Evolutionary conservation across 2,329 filamentous ascomycete species (phyloP), one percentile per base, ranked within the genome.

Genomic region (Coniella lustricola): DNA sequence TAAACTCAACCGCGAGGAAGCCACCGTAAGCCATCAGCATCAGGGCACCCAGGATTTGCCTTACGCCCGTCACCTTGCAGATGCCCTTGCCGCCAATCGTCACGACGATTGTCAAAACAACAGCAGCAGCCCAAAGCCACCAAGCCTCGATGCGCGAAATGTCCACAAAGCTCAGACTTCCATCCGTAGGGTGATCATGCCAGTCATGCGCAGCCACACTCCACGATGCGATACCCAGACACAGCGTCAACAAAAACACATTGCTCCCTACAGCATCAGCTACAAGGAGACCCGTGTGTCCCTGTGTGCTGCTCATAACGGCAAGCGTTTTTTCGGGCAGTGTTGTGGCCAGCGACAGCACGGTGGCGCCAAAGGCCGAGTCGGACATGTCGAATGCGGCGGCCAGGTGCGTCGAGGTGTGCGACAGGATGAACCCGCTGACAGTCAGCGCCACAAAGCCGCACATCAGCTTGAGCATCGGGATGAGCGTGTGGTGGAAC

Each of bases 231-330:
- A 72, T 60, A 1, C 71, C 75, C 14, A 69, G 59, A 55, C 74
- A 78, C 3, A 79, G 60, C 2, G 72, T 70, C 14, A 77, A 60
- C 29, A 79, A 60, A 56, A 78, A 79, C 31, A 78, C 73, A 50
- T 78, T 78, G 53, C 73, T 76, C 4, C 74, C 75, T 0, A 68
- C 73, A 3, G 73, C 75, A 38, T 72, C 76, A 0, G 74, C 75
- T 5, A 74, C 70, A 8, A 79, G 57, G 40, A 79, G 74, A 1
- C 73, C 73, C 2, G 60, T 57, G 16, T 76, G 69, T 4, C 71
- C 73, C 13, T 69, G 66, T 10, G 56, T 61, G 14, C 72, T 70
- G 50, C 72, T 73, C 20, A 77, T 52, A 3, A 76, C 62, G 1
- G 75, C 69, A 40, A 78, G 56, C 34, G 77, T 65, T 55, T 77